phyloP scores from a whole-genome alignment of 2,329 filamentous ascomycete species.

The Chaetomium strumarium region DNA sequence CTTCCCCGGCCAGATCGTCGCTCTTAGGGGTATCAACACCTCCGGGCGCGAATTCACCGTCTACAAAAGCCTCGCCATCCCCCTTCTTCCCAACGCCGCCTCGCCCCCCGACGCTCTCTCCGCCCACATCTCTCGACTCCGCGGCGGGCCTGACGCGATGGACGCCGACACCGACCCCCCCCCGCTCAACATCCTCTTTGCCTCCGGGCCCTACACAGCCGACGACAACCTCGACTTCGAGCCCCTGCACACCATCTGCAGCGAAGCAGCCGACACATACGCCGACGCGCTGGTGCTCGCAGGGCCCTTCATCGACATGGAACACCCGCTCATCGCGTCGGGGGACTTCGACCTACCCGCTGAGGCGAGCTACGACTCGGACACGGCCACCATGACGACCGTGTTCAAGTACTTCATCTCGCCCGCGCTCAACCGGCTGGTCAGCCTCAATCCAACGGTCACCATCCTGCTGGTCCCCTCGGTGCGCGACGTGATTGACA shows the following conservation, averaged over 20 bases:
- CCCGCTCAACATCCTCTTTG: conserved; percentile 71
- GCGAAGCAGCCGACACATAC: conserved; percentile 65
- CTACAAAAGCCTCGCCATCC: conserved; percentile 67
- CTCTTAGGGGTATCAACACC: conserved; percentile 78
- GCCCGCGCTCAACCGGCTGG: conserved; percentile 64
- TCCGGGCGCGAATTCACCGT: conserved; percentile 80
- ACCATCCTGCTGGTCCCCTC: conserved; percentile 81
- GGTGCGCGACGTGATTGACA: conserved; percentile 72
- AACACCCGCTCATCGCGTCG: conserved; percentile 79
- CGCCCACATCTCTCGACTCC: conserved; percentile 61
- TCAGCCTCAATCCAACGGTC: conserved; percentile 63
- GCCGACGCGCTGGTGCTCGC: conserved; percentile 74
- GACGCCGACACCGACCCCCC: conserved; percentile 52
- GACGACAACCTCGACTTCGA: conserved; percentile 91
- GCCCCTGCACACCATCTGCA: conserved; percentile 74
- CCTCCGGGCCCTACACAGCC: conserved; percentile 83
- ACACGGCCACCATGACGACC: conserved; percentile 73
- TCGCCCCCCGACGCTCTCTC: conserved; percentile 62
- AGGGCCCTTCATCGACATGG: conserved; percentile 85
- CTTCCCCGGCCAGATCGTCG: conserved; percentile 92
- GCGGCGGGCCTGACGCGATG: conserved; percentile 58
- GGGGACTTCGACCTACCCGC: conserved; percentile 74
- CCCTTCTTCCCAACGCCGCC: conserved; percentile 67
- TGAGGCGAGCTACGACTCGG: conserved; percentile 61
- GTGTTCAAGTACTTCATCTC: conserved; percentile 79